A percentile compares a stretch with the other conserved stretches of the same genome.
Conservation (phyloP, 2,329 filamentous ascomycete species). For the Plectosphaerella sp. region DNA sequence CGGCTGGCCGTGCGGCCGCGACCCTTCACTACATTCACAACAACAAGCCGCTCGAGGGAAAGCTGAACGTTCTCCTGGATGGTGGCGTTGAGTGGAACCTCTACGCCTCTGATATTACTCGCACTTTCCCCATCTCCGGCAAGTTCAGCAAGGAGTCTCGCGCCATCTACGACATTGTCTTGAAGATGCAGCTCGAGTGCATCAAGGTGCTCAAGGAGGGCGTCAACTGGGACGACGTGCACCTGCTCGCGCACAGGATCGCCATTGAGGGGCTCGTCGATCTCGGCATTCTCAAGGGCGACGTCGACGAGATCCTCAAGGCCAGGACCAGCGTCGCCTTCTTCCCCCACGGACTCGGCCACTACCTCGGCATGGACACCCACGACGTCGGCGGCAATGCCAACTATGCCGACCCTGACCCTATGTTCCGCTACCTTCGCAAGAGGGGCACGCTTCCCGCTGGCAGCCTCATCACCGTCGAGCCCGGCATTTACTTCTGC, state of each 20-base stretch:
- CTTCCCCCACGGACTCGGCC: constrained; percentile 86
- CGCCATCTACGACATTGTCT: constrained; percentile 77
- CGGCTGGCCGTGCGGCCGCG: constrained; percentile 72
- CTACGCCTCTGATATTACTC: constrained; percentile 71
- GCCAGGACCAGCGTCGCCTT: constrained; percentile 82
- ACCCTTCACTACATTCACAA: constrained; percentile 88
- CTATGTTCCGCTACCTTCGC: constrained; percentile 82
- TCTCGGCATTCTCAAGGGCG: constrained; percentile 68
- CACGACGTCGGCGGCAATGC: constrained; percentile 81
- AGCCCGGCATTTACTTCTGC: constrained; percentile 94
- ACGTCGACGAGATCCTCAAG: constrained; percentile 68
- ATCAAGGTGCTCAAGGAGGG: constrained; percentile 70
- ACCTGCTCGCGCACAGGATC: constrained; percentile 73
- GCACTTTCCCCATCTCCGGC: constrained; percentile 78
- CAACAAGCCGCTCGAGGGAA: constrained; percentile 61
- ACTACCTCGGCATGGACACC: constrained; percentile 89
- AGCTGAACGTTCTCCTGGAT: constrained; percentile 79
- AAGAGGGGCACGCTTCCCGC: constrained; percentile 71
- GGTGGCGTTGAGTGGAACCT: constrained; percentile 74
- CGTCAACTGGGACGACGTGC: constrained; percentile 76
- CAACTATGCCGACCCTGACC: constrained; percentile 73
- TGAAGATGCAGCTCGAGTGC: constrained; percentile 79
- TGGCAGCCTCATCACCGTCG: constrained; percentile 82
- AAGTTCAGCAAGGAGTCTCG: constrained; percentile 66
- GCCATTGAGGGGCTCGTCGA: constrained; percentile 74